Evolutionary conservation across 2,329 filamentous ascomycete species (phyloP).

Genomic region (Talaromyces sp.): DNA sequence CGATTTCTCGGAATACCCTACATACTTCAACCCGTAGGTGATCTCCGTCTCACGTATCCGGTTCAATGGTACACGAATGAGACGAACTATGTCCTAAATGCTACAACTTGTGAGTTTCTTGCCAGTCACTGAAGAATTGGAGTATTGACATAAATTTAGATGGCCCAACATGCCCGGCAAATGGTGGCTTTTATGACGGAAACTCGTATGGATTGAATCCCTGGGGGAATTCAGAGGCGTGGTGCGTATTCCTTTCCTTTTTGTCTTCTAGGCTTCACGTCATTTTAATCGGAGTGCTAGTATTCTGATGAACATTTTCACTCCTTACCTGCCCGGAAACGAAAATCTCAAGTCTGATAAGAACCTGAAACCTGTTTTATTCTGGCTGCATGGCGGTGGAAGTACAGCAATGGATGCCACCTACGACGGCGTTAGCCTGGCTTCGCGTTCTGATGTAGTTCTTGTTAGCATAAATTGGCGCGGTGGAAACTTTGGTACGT

Average conservation of each 20-base stretch:
- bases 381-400: conserved; percentile 54
- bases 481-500: conserved; percentile 52
- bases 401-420: conserved; percentile 37
- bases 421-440: conserved; percentile 52
- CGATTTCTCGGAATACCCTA: conserved; percentile 22
- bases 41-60: conserved; percentile 19
- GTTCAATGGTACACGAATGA: neutral
- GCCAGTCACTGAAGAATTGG: conserved; percentile 17
- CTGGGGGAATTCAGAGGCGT: conserved; percentile 20
- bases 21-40: conserved; percentile 26
- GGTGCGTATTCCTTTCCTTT: conserved; percentile 3
- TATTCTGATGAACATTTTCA: conserved; percentile 45
- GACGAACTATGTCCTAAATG: neutral
- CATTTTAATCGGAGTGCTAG: conserved; percentile 8
- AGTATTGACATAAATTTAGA: conserved; percentile 19
- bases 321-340: conserved; percentile 38
- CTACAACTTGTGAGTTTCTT: neutral
- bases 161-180: conserved; percentile 27
- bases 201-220: conserved; percentile 9
- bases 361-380: conserved; percentile 43
- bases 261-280: too few relatives aligned
- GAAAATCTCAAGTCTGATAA: conserved; percentile 24
- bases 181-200: conserved; percentile 4
- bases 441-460: conserved; percentile 55
- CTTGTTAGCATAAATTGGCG: conserved; percentile 59